Percentiles rank a stretch among this genome's conserved stretches.
These are phyloP conservation scores for Lactifluus pinguis DNA, from an alignment of 768 basidiomycete species.

Conservation along the genomic window DNA sequence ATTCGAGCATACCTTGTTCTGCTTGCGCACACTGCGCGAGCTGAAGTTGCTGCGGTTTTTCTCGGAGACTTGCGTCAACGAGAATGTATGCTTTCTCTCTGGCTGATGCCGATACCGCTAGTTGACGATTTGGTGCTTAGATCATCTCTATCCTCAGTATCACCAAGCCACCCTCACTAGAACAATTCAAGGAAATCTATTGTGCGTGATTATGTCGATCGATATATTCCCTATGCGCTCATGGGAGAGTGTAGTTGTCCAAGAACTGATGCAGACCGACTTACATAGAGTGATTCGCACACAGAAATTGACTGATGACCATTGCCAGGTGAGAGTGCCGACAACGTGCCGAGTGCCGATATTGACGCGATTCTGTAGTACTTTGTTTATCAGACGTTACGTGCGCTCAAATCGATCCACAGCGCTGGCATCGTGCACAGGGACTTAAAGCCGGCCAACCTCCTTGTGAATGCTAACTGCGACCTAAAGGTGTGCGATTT, in stretches of 20 bases:
- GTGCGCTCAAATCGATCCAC: slow-evolving; percentile 84
- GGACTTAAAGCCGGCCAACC: slow-evolving; percentile 80
- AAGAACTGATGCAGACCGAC: slow-evolving; percentile 87
- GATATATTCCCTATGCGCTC: neutral
- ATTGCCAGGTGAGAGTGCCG: slow-evolving; percentile 51
- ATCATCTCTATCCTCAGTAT: slow-evolving; percentile 92
- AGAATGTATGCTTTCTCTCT: slow-evolving; percentile 45
- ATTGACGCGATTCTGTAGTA: slow-evolving; percentile 37
- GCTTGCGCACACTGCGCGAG: slow-evolving; percentile 81
- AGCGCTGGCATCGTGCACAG: slow-evolving; percentile 74
- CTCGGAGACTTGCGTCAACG: slow-evolving; percentile 69
- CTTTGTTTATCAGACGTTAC: slow-evolving; percentile 76
- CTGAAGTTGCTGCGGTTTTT: slow-evolving; percentile 85
- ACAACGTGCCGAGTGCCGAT: neutral
- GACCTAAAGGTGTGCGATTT: slow-evolving; percentile 89
- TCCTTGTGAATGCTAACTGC: slow-evolving; percentile 83
- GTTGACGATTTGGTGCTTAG: slow-evolving; percentile 29
- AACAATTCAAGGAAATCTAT: slow-evolving; percentile 82
- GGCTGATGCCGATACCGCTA: slow-evolving; percentile 5
- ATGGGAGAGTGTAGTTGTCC: slow-evolving; percentile 44
- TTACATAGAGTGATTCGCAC: slow-evolving; percentile 87
- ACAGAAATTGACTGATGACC: slow-evolving; percentile 85
- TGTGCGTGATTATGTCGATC: slow-evolving; percentile 34
- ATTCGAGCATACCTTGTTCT: slow-evolving; percentile 91
- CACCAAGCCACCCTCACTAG: slow-evolving; percentile 65